Evolutionary conservation across 106 monocot species (phyloP), one percentile per base, ranked within the genome.

Genomic region (Agapanthus africanus): DNA sequence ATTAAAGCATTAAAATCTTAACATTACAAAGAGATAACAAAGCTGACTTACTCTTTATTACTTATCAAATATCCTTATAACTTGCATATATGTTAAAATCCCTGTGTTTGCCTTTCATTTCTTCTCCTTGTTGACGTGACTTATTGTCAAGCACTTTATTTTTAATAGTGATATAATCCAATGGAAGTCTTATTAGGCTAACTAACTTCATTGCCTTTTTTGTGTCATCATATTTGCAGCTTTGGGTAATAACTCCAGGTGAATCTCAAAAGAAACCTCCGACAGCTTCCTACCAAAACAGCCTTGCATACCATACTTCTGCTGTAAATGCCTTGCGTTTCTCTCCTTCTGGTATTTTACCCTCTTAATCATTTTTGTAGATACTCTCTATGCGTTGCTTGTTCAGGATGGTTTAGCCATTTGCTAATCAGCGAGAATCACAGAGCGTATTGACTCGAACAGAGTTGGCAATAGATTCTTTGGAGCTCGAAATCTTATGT

Each of bases 291-390:
- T 97, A 88, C 63, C 65, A 82, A 18, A 86, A 60, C 44, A 86
- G 84, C 61, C 91, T 97, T 69, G 82, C 84, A 59, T 91, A 88
- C 65, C 95, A 97, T 72, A 80, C 76, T 64, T 84, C 81, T 68
- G 81, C 91, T 40, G 86, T 97, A 36, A 91, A 97, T 71, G 32
- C 78, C 27, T 27, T 97, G 59, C 88, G 88, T 4, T 97, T 97
- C 72, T 91, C 91, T 76, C 88, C 86, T 74, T 86, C 91, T 63
- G 95, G 95, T 91, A 40, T 11, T 65, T 63, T 39, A 37, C 11
- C 64, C 13, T 65, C 2, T 61, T 18, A 61, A 36, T 61, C 61
- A 18, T 10, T 2, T 52, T 52, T n/a, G n/a, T n/a, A n/a, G n/a
- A n/a, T n/a, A n/a, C n/a, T 5, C 25, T 2, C n/a, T 22, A 21